Percentiles rank a stretch among this genome's conserved stretches.
Evolutionary conservation across 345 rosid genomes (phyloP).

Genomic region (Cardamine resedifolia): DNA sequence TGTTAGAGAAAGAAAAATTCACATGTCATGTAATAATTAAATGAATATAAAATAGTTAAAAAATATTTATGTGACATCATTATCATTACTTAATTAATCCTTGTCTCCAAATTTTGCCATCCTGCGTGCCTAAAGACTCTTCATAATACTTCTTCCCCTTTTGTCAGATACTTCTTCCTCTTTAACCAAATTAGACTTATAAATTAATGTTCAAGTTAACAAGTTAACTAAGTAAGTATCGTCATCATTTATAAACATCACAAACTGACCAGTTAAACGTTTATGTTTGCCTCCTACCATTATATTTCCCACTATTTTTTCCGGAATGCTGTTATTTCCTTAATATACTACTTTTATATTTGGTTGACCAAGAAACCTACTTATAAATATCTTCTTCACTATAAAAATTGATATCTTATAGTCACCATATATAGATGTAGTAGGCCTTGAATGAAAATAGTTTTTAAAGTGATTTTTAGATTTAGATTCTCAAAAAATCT

Average conservation of each 20-base stretch:
- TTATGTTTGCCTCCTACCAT: not conserved
- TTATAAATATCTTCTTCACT: not conserved
- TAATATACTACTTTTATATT: too few species aligned
- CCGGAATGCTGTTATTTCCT: too few species aligned
- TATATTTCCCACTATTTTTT: not conserved
- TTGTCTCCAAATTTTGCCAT: not conserved
- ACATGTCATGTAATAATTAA: too few species aligned
- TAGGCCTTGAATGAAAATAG: too few species aligned
- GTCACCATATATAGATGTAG: not conserved
- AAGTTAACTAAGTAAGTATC: conserved; percentile 9
- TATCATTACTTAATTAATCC: too few species aligned
- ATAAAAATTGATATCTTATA: too few species aligned
- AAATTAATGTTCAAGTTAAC: not conserved
- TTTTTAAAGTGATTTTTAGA: too few species aligned
- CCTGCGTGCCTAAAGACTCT: not conserved
- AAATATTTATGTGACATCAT: not conserved
- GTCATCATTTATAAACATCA: conserved; percentile 3
- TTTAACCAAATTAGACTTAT: not conserved
- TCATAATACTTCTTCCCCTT: not conserved
- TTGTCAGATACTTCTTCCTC: not conserved
- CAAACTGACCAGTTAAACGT: not conserved
- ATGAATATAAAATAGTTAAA: not conserved
- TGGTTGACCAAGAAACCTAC: not conserved
- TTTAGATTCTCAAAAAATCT: too few species aligned
- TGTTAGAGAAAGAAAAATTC: not conserved